Evolutionary conservation across 768 basidiomycete genomes (phyloP).

Genomic region (Phlebiopsis flavidoalba): DNA sequence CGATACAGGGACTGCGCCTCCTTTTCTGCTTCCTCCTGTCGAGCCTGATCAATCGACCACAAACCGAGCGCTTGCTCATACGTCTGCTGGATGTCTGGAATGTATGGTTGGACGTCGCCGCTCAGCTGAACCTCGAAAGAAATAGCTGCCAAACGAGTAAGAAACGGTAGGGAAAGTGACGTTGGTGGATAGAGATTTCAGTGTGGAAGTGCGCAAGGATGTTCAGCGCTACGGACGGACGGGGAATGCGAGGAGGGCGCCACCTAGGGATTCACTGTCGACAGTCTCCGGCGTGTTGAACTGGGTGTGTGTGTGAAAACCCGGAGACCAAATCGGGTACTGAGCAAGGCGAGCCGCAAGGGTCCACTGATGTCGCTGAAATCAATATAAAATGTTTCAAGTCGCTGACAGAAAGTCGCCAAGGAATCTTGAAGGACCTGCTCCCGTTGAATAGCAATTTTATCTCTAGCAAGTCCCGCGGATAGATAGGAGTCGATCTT

Average conservation of each 20-base stretch:
- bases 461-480: conserved; percentile 31
- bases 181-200: not conserved
- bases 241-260: conserved; percentile 52
- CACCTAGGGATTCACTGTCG: conserved; percentile 20
- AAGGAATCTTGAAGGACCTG: conserved; percentile 75
- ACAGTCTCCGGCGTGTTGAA: not conserved
- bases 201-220: conserved; percentile 25
- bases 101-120: conserved; percentile 25
- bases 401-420: conserved; percentile 67
- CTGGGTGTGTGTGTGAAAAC: conserved; percentile 30
- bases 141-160: conserved; percentile 46
- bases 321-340: conserved; percentile 70
- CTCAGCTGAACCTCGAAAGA: conserved; percentile 40
- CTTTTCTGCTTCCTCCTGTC: conserved; percentile 56
- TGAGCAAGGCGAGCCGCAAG: conserved; percentile 59
- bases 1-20: conserved; percentile 77
- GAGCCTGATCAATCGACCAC: conserved; percentile 79
- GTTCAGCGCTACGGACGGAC: conserved; percentile 37
- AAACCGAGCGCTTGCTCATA: conserved; percentile 74
- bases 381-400: conserved; percentile 62
- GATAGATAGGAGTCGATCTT: conserved; percentile 47
- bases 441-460: conserved; percentile 48
- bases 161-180: conserved; percentile 36
- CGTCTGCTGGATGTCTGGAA: conserved; percentile 37
- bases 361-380: conserved; percentile 67